Conservation (phyloP, 495 filamentous ascomycete species). For the Hapsidospora chrysogenum region DNA sequence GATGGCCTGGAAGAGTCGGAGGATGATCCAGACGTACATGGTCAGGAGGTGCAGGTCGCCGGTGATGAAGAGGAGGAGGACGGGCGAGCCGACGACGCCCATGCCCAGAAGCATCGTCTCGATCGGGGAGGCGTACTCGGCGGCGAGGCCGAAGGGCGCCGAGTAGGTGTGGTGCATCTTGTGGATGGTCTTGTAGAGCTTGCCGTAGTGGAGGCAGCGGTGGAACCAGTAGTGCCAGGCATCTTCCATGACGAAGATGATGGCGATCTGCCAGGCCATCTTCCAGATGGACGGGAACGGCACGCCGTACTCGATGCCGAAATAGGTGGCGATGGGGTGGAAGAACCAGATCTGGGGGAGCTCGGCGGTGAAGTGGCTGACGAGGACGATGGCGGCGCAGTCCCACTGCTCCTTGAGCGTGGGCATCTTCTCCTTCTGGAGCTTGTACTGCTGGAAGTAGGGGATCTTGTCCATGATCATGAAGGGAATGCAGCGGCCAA, state of each 20-base stretch:
- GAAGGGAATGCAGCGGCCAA: conserved; percentile 83
- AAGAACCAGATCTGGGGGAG: conserved; percentile 98
- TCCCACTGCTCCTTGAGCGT: conserved; percentile 84
- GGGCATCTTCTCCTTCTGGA: conserved; percentile 82
- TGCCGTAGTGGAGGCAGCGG: conserved; percentile 86
- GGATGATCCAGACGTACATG: conserved; percentile 93
- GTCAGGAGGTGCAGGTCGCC: conserved; percentile 84
- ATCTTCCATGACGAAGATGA: conserved; percentile 95
- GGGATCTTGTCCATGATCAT: conserved; percentile 81
- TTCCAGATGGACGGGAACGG: conserved; percentile 74
- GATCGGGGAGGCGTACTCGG: conserved; percentile 95
- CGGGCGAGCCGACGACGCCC: conserved; percentile 68
- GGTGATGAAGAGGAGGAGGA: conserved; percentile 73
- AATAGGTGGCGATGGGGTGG: conserved; percentile 91
- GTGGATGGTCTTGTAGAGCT: conserved; percentile 86
- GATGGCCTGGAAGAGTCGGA: conserved; percentile 92
- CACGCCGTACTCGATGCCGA: conserved; percentile 73
- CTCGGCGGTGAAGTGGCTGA: conserved; percentile 93
- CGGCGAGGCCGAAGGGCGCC: conserved; percentile 88
- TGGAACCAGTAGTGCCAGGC: conserved; percentile 98
- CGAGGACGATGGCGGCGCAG: conserved; percentile 77
- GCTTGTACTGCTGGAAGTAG: conserved; percentile 81
- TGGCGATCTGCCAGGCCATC: conserved; percentile 79
- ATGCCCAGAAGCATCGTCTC: conserved; percentile 97
- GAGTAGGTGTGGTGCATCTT: conserved; percentile 99